These are phyloP conservation scores for Coemansia furcata DNA, from an alignment of 192 early-diverging fungal genomes.

Conservation along the genomic window DNA sequence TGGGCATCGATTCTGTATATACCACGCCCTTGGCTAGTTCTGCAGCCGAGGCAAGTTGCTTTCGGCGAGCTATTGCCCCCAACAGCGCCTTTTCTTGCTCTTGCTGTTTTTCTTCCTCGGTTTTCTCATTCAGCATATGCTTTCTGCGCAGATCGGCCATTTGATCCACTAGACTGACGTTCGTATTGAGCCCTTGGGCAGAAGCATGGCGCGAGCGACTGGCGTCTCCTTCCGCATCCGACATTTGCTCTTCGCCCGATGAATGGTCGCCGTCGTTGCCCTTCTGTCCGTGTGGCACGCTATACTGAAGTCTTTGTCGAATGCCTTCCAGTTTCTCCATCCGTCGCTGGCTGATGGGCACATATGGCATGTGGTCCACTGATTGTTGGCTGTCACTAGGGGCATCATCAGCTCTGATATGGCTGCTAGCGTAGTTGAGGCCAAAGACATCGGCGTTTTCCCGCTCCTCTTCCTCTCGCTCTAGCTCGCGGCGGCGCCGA, in stretches of 20 bases:
- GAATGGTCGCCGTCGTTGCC: background rate
- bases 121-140: conserved; percentile 62
- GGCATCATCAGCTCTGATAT: background rate
- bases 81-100: conserved; percentile 84
- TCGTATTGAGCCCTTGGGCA: conserved; percentile 58
- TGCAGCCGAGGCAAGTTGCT: conserved; percentile 77
- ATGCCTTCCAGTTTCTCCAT: conserved; percentile 27
- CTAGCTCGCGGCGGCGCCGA: conserved; percentile 41
- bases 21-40: conserved; percentile 85
- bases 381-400: background rate
- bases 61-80: conserved; percentile 74
- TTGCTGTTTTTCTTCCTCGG: conserved; percentile 74
- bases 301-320: conserved; percentile 17
- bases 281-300: background rate
- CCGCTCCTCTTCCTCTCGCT: conserved; percentile 24
- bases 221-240: background rate
- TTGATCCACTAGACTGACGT: conserved; percentile 81
- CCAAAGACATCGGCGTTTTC: background rate
- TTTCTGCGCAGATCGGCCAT: conserved; percentile 70
- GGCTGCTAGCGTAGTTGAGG: background rate
- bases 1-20: conserved; percentile 84
- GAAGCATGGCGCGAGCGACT: background rate
- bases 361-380: conserved; percentile 3
- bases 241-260: background rate
- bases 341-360: conserved; percentile 29